A percentile compares a stretch with the other conserved stretches of the same genome.
Evolutionary conservation across 192 early-diverging fungal genomes (phyloP).

Genomic region (Umbelopsis sp.): DNA sequence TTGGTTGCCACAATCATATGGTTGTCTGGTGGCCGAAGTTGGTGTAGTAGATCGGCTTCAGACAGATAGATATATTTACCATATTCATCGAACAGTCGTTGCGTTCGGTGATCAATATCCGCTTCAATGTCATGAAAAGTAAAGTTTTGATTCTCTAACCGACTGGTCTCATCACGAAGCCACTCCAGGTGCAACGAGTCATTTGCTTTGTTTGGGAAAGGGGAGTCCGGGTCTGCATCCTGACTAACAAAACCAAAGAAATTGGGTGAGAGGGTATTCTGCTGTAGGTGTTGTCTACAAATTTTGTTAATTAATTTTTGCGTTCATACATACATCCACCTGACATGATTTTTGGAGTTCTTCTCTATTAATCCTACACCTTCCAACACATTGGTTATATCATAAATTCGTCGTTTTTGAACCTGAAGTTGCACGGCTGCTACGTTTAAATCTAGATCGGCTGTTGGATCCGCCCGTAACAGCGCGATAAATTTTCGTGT

Average conservation of each 20-base stretch:
- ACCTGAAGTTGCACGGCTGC: conserved; percentile 61
- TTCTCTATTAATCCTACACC: conserved; percentile 69
- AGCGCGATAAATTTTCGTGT: conserved; percentile 65
- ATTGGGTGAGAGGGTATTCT: background rate
- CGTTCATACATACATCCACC: conserved; percentile 71
- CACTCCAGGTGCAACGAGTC: background rate
- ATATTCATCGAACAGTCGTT: background rate
- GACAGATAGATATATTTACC: background rate
- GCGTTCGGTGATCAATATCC: conserved; percentile 1
- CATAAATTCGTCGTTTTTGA: conserved; percentile 71
- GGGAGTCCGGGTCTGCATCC: background rate
- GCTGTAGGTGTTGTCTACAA: background rate
- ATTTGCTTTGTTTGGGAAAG: background rate
- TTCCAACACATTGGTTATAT: conserved; percentile 72
- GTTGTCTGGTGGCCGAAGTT: background rate
- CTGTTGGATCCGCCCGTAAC: conserved; percentile 48
- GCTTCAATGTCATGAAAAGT: background rate
- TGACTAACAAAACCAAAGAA: background rate
- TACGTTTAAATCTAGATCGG: conserved; percentile 61
- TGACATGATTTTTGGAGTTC: conserved; percentile 68
- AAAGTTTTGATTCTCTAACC: background rate
- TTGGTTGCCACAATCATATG: conserved; percentile 11
- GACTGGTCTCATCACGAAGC: background rate
- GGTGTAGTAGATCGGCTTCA: background rate
- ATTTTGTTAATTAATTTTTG: background rate